Evolutionary conservation across 2,329 filamentous ascomycete species (phyloP).

Genomic region (Penicillium sp.): DNA sequence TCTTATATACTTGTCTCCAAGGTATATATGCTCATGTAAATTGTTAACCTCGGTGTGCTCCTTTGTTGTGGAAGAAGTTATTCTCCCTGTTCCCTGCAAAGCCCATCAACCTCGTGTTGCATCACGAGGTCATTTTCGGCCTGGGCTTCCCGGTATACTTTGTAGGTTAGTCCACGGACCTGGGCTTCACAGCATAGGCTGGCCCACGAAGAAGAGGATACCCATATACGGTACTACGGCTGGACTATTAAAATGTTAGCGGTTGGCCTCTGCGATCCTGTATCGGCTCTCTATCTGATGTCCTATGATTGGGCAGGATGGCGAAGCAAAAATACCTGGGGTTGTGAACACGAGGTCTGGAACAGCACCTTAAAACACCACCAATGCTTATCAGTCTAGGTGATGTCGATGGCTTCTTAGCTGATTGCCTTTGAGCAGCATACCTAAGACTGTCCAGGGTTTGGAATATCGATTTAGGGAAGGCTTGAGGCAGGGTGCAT

Average conservation of each 20-base stretch:
- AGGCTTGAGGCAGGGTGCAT: constrained; percentile 1
- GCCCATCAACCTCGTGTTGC: neutral
- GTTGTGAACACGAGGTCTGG: constrained; percentile 29
- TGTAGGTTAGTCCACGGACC: neutral
- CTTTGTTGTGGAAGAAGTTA: neutral
- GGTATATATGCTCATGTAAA: neutral
- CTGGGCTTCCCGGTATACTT: neutral
- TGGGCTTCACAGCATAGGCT: neutral
- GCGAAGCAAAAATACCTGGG: neutral
- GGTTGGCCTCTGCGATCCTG: neutral
- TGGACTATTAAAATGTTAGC: neutral
- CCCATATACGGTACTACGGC: neutral
- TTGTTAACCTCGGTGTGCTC: neutral
- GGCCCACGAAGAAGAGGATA: neutral
- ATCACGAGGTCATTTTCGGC: neutral
- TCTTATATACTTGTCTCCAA: constrained; percentile 2
- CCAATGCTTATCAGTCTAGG: constrained; percentile 12
- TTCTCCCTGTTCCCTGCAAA: neutral
- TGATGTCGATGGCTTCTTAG: constrained; percentile 8
- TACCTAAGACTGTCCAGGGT: neutral
- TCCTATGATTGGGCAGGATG: constrained; percentile 1
- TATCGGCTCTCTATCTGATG: neutral
- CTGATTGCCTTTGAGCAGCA: neutral
- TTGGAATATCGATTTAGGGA: neutral
- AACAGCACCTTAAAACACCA: constrained; percentile 17